A percentile compares a stretch with the other conserved stretches of the same genome.
Evolutionary conservation across 768 basidiomycete species (phyloP).

Genomic region (Mycena leptocephala): DNA sequence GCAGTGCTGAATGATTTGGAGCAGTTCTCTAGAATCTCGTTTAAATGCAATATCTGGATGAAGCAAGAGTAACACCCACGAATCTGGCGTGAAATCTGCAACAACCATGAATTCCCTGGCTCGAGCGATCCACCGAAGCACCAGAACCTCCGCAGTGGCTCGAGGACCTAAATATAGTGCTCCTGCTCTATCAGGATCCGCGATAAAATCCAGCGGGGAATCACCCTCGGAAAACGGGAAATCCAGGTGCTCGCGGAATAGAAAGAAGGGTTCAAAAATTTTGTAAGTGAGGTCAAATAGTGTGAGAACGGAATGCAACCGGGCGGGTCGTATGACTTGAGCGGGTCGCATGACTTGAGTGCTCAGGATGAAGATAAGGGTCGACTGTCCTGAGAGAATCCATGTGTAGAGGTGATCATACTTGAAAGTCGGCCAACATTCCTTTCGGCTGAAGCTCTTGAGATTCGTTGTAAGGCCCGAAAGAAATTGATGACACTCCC

Average conservation of each 20-base stretch:
- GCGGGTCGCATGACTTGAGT: neutral
- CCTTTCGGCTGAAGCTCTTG: neutral
- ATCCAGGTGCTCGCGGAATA: neutral
- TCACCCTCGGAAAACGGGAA: too few species aligned
- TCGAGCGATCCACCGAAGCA: neutral
- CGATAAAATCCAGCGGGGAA: neutral
- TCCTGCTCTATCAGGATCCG: slow-evolving; percentile 3
- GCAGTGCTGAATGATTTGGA: neutral
- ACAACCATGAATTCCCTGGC: neutral
- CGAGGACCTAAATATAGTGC: neutral
- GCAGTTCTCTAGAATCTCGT: neutral
- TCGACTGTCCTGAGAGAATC: neutral
- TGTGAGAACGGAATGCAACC: too few species aligned
- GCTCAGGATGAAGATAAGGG: neutral
- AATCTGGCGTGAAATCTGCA: too few species aligned
- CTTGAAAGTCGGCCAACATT: neutral
- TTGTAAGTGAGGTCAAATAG: neutral
- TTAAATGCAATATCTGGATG: neutral
- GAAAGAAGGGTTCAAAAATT: slow-evolving; percentile 10
- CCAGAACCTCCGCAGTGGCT: neutral
- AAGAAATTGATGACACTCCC: neutral
- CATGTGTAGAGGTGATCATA: neutral
- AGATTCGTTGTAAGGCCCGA: neutral
- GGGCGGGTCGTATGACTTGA: too few species aligned
- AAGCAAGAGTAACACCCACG: too few species aligned